Percentiles rank a stretch among this genome's conserved stretches.
These are phyloP conservation scores for Cryptosporidium sp. DNA, from an alignment of 169 alveolate species.

Conservation along the genomic window DNA sequence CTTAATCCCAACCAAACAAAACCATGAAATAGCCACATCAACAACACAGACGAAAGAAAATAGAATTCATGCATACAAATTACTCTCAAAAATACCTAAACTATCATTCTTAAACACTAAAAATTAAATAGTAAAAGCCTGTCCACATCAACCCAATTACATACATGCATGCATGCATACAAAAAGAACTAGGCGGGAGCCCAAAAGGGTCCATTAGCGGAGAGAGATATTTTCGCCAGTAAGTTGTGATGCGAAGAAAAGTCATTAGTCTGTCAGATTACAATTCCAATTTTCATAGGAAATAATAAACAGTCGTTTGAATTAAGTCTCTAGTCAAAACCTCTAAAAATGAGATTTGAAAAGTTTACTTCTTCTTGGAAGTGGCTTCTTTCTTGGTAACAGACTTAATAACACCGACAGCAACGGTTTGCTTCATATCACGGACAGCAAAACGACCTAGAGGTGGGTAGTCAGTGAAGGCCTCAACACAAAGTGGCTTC, in stretches of 20 bases:
- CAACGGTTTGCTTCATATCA: conserved; percentile 98
- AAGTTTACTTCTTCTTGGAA: conserved; percentile 78
- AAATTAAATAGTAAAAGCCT: background rate
- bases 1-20: background rate
- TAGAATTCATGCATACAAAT: background rate
- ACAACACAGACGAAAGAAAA: background rate
- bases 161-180: conserved; percentile 13
- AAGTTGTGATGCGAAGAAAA: background rate
- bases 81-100: conserved; percentile 23
- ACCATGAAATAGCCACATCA: background rate
- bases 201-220: background rate
- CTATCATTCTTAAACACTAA: background rate
- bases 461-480: conserved; percentile 97
- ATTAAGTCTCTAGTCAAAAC: background rate
- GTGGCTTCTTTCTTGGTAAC: conserved; percentile 95
- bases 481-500: conserved; percentile 96
- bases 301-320: conserved; percentile 2
- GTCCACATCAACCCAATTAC: conserved; percentile 10
- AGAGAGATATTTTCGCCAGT: background rate
- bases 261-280: background rate
- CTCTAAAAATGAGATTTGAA: background rate
- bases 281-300: background rate
- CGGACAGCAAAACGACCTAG: conserved; percentile 99
- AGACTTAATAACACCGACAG: conserved; percentile 98
- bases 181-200: background rate